Conservation (phyloP, 2,329 filamentous ascomycete species). For the Sclerotinia borealis region DNA sequence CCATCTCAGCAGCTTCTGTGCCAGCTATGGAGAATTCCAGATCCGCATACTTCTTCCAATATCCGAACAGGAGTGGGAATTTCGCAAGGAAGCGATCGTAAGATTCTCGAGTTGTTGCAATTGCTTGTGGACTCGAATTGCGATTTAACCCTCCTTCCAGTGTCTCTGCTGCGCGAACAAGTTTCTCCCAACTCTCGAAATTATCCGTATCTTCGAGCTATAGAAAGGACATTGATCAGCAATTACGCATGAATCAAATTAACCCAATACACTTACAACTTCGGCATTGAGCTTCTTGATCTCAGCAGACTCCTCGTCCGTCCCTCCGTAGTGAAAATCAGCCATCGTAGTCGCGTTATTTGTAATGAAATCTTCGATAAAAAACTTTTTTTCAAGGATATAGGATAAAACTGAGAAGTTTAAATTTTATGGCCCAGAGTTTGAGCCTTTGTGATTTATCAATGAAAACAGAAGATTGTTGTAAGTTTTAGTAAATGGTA, state of each 20-base stretch:
- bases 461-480: slow-evolving; percentile 5
- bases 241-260: not conserved
- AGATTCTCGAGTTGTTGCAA: slow-evolving; percentile 76
- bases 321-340: slow-evolving; percentile 67
- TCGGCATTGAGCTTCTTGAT: slow-evolving; percentile 72
- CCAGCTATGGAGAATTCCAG: slow-evolving; percentile 95
- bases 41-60: slow-evolving; percentile 99
- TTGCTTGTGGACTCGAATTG: slow-evolving; percentile 91
- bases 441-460: not conserved
- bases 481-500: not conserved
- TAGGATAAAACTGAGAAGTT: not conserved
- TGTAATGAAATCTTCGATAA: not conserved
- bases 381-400: not conserved
- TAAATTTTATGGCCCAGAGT: not conserved
- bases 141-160: slow-evolving; percentile 92
- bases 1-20: slow-evolving; percentile 95
- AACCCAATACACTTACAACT: slow-evolving; percentile 54
- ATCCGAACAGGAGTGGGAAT: slow-evolving; percentile 92
- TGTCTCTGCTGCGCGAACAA: slow-evolving; percentile 73
- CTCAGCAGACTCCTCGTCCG: slow-evolving; percentile 76
- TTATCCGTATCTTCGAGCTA: slow-evolving; percentile 65
- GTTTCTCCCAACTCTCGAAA: slow-evolving; percentile 92
- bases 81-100: slow-evolving; percentile 93
- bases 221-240: slow-evolving; percentile 15
- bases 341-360: slow-evolving; percentile 45